Evolutionary conservation across 495 filamentous ascomycete genomes (phyloP), one percentile per base, ranked within the genome.

Genomic region (Melanomma pulvis-pyrius): DNA sequence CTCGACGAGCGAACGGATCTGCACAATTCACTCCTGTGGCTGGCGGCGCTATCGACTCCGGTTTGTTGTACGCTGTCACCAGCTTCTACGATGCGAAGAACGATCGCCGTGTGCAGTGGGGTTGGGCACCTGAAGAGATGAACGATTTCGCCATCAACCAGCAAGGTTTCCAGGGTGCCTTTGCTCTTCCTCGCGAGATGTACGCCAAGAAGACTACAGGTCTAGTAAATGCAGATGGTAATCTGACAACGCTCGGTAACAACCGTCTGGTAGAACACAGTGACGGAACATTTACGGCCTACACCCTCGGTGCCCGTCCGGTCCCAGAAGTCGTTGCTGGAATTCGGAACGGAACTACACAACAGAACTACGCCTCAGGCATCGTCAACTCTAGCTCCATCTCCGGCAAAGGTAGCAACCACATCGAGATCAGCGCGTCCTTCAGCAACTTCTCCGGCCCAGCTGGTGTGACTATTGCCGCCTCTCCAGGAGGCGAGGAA

Each of bases 151-250:
- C 61, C 17, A 61, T 75, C 32, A 75, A 22, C 0, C 77, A 78
- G 26, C 73, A 79, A 49, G 79, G 79, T n/a, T 81, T 74, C 68
- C 77, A 80, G 61, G 79, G 79, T n/a, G 71, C 12, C 39, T 78
- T 58, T 11, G 74, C 75, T n/a, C 74, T 82, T 1, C 77, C 78
- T 0, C 73, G 78, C 0, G 70, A 81, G 51, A 58, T 79, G n/a
- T 81, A 76, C 60, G 78, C 80, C 21, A 72, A 77, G 47, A 69
- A 72, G 46, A 73, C 74, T 28, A 68, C 68, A 32, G 63, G 70
- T 9, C 67, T 80, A 1, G 51, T 76, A 9, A 68, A 76, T 47
- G 50, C 67, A 7, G 65, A 73, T 29, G 73, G 72, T 39, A 53
- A 71, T 25, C 51, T 77, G 7, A 69, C 68, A 19, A 49, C 46